Evolutionary conservation across 202 grass and related monocot species (phyloP).

Genomic region (Eragrostis tef): DNA sequence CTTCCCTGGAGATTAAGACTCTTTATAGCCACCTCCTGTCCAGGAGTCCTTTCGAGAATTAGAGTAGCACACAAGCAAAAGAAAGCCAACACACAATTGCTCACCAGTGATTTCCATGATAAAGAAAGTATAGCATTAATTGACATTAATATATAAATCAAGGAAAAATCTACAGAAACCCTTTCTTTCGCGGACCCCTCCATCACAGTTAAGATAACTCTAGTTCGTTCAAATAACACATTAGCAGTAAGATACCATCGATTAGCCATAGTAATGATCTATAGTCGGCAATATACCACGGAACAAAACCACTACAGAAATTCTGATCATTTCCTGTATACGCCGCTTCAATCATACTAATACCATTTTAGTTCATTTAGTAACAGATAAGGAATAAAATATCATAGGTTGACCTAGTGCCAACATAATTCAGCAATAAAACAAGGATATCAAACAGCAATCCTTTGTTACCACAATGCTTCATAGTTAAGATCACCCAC

Average conservation of each 20-base stretch:
- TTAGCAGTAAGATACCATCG: conserved; percentile 5
- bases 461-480: conserved; percentile 7
- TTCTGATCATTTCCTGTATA: neutral
- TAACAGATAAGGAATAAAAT: neutral
- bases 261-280: neutral
- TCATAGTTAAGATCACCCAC: conserved; percentile 18
- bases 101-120: conserved; percentile 25
- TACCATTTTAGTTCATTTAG: conserved; percentile 13
- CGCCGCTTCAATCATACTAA: neutral
- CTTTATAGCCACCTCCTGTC: conserved; percentile 85
- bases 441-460: neutral
- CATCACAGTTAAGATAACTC: neutral
- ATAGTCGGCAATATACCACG: neutral
- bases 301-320: neutral
- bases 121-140: neutral
- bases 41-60: conserved; percentile 35
- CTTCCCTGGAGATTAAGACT: conserved; percentile 66
- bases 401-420: too few species aligned
- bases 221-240: neutral
- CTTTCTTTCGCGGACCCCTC: neutral
- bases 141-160: neutral
- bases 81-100: conserved; percentile 20
- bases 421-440: too few species aligned
- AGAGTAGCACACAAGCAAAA: conserved; percentile 38
- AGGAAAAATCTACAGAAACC: neutral